These are phyloP conservation scores for Rosa hybrid DNA, from an alignment of 331 rosid species.

Conservation along the genomic window DNA sequence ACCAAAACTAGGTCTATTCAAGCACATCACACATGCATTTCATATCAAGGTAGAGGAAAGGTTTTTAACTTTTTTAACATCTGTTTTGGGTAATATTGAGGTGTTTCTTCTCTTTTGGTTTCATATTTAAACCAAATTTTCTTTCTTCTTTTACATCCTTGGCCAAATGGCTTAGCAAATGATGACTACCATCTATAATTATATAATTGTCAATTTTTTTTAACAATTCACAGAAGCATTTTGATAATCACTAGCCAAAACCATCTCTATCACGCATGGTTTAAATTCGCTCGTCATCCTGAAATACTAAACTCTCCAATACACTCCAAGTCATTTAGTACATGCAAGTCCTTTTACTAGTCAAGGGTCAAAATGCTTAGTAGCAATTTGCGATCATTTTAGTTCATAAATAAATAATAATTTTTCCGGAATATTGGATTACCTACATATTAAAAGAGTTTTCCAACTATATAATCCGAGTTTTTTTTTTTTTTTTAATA, in stretches of 20 bases:
- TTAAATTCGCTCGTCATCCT: not conserved
- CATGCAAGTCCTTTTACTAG: not conserved
- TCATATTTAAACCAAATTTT: not conserved
- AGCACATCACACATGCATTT: not conserved
- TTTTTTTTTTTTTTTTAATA: too few relatives aligned
- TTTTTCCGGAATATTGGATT: not conserved
- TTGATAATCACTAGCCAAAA: not conserved
- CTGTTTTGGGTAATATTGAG: not conserved
- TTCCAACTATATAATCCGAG: not conserved
- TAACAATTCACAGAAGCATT: not conserved
- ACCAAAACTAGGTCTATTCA: not conserved
- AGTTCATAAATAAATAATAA: not conserved
- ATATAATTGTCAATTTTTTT: not conserved
- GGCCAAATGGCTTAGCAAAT: not conserved
- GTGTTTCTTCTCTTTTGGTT: not conserved
- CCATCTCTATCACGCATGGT: constrained; percentile 13
- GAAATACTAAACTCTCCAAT: not conserved
- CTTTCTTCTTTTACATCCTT: not conserved
- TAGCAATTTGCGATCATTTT: not conserved
- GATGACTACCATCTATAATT: not conserved
- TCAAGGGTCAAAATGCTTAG: not conserved
- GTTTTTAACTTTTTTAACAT: not conserved
- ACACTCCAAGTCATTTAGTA: not conserved
- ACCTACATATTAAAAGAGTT: not conserved
- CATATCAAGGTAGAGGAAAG: not conserved